Percentiles rank a stretch among this genome's conserved stretches.
These are phyloP conservation scores for Solanum aculeatissimum DNA, from an alignment of 305 asterid genomes.

Conservation along the genomic window DNA sequence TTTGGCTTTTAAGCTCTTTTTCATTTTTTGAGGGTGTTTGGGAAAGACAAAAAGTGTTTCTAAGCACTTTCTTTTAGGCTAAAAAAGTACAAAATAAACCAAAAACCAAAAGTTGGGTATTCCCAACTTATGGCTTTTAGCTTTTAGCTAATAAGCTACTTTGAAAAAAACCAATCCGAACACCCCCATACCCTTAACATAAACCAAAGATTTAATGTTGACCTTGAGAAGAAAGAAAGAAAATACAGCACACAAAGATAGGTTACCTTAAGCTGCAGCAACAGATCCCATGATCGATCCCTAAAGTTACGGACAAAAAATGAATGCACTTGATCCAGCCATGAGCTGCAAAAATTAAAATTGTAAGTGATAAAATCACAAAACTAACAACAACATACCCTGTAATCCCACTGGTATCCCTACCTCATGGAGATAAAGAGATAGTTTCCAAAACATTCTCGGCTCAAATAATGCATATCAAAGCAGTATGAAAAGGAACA, in stretches of 20 bases:
- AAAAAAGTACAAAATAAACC: too few species aligned
- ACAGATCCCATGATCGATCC: constrained; percentile 48
- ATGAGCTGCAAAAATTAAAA: constrained; percentile 39
- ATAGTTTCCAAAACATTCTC: not conserved
- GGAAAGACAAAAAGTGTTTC: too few species aligned
- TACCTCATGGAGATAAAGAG: not conserved
- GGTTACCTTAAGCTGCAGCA: constrained; percentile 68
- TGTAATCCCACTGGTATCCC: not conserved
- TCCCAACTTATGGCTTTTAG: too few species aligned
- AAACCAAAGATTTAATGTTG: not conserved
- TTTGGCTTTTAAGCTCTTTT: too few species aligned
- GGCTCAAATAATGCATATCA: not conserved
- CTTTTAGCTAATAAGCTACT: too few species aligned
- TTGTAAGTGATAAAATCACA: not conserved
- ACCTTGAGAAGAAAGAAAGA: not conserved
- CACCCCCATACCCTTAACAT: not conserved
- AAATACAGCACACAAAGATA: not conserved
- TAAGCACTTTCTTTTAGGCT: too few species aligned
- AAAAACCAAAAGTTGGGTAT: too few species aligned
- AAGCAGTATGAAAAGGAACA: not conserved
- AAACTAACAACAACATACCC: not conserved
- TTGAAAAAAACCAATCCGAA: too few species aligned
- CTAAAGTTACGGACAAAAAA: constrained; percentile 42
- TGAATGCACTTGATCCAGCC: constrained; percentile 64
- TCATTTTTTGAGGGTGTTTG: too few species aligned